These are phyloP conservation scores for Colletotrichum australisinense DNA, from an alignment of 2,329 filamentous ascomycete species.

Conservation along the genomic window DNA sequence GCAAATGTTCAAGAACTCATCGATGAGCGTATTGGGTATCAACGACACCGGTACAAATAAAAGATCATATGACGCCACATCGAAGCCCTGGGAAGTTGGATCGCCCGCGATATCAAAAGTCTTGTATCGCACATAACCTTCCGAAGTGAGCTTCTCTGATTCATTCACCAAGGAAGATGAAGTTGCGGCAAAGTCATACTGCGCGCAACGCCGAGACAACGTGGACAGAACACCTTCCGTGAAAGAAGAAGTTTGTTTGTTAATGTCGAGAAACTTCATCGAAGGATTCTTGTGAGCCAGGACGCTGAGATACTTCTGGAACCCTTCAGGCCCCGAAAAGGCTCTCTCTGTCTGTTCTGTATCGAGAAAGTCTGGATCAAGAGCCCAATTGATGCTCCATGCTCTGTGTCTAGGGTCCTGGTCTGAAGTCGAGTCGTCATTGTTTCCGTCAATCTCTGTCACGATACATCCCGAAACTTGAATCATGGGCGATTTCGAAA, in stretches of 20 bases:
- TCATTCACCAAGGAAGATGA: constrained; percentile 37
- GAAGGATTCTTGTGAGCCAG: constrained; percentile 44
- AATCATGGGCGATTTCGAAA: neutral
- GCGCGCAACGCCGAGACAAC: neutral
- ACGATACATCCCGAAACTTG: constrained; percentile 15
- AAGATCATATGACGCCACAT: constrained; percentile 40
- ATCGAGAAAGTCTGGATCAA: neutral
- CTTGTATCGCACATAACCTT: constrained; percentile 40
- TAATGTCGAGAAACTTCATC: constrained; percentile 49
- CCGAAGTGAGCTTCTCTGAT: neutral
- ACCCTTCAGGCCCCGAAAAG: neutral
- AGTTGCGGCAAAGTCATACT: constrained; percentile 40
- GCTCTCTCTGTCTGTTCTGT: neutral
- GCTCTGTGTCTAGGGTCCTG: constrained; percentile 5
- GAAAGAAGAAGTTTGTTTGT: constrained; percentile 45
- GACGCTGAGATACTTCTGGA: neutral
- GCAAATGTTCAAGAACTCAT: constrained; percentile 39
- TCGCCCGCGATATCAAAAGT: constrained; percentile 46
- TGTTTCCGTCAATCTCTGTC: constrained; percentile 10
- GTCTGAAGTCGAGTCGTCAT: neutral
- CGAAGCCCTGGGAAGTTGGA: constrained; percentile 40
- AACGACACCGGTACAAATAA: constrained; percentile 40
- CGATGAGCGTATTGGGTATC: constrained; percentile 16
- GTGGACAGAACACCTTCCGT: constrained; percentile 40
- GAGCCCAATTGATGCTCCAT: constrained; percentile 1